These are phyloP conservation scores for Candida bentonensis DNA, from an alignment of 805 yeast species.

Conservation along the genomic window DNA sequence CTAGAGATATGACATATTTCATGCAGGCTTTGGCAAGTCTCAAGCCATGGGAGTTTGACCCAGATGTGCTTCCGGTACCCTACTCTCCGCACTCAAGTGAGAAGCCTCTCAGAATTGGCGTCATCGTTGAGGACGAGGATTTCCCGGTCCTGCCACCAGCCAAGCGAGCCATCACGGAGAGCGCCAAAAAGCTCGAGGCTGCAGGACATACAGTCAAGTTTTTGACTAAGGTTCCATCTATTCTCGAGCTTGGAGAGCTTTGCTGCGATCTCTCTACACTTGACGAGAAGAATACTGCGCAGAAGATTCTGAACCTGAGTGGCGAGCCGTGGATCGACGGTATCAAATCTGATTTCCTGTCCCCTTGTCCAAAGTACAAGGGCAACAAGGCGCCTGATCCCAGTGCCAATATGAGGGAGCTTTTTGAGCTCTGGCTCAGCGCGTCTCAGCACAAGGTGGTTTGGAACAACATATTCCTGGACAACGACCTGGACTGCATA, in stretches of 20 bases:
- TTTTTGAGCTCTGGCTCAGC: not conserved
- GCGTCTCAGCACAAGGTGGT: not conserved
- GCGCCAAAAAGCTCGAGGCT: conserved; percentile 37
- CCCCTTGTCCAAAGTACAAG: not conserved
- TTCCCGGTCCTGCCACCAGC: conserved; percentile 45
- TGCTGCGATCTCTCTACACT: conserved; percentile 30
- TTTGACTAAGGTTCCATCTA: not conserved
- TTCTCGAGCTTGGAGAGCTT: conserved; percentile 30
- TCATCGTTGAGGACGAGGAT: conserved; percentile 30
- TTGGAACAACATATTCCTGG: not conserved
- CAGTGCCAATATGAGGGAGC: not conserved
- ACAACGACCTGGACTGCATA: not conserved
- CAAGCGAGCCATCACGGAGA: conserved; percentile 34
- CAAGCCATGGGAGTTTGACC: conserved; percentile 36
- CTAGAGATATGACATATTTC: conserved; percentile 27
- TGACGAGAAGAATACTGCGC: conserved; percentile 28
- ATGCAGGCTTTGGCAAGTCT: conserved; percentile 25
- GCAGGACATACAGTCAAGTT: conserved; percentile 38
- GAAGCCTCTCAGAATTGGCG: conserved; percentile 30
- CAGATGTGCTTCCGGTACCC: conserved; percentile 35
- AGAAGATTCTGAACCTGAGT: conserved; percentile 22
- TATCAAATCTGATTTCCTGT: not conserved
- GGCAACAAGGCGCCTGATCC: conserved; percentile 2
- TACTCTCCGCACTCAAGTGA: conserved; percentile 27
- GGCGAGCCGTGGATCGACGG: conserved; percentile 24